Percentiles rank a stretch among this genome's conserved stretches.
phyloP scores from a whole-genome alignment of 306 rosid species.

The Quercus variabilis region DNA sequence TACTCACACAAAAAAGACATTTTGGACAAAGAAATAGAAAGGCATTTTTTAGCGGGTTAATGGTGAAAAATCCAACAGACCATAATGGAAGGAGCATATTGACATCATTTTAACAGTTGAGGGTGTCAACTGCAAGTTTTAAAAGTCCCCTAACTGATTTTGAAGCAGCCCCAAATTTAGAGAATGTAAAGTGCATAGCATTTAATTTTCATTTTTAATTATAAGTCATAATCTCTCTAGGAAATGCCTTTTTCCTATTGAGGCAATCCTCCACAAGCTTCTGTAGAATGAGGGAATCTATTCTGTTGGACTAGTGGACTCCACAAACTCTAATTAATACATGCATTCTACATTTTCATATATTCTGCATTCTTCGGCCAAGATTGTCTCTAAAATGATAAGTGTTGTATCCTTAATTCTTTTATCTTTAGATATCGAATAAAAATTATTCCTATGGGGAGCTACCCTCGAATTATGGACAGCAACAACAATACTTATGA shows the following conservation, averaged over 20 bases:
- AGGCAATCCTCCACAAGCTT: not conserved
- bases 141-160: too few species aligned
- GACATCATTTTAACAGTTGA: too few species aligned
- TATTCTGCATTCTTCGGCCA: not conserved
- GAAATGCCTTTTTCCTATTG: not conserved
- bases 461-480: constrained; percentile 94
- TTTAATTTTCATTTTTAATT: too few species aligned
- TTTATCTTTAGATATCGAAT: constrained; percentile 63
- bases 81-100: too few species aligned
- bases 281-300: not conserved
- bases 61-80: too few species aligned
- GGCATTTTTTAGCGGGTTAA: too few species aligned
- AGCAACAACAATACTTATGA: constrained; percentile 69
- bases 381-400: constrained; percentile 10
- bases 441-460: constrained; percentile 95
- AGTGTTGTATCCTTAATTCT: constrained; percentile 36
- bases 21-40: too few species aligned
- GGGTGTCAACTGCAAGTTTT: too few species aligned
- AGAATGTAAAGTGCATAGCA: too few species aligned
- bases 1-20: too few species aligned
- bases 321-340: not conserved
- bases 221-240: not conserved
- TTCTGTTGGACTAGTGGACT: not conserved
- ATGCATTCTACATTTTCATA: not conserved
- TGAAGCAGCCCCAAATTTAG: too few species aligned